These are phyloP conservation scores for Pezicula carpinea DNA, from an alignment of 2,329 filamentous ascomycete species.

Conservation along the genomic window DNA sequence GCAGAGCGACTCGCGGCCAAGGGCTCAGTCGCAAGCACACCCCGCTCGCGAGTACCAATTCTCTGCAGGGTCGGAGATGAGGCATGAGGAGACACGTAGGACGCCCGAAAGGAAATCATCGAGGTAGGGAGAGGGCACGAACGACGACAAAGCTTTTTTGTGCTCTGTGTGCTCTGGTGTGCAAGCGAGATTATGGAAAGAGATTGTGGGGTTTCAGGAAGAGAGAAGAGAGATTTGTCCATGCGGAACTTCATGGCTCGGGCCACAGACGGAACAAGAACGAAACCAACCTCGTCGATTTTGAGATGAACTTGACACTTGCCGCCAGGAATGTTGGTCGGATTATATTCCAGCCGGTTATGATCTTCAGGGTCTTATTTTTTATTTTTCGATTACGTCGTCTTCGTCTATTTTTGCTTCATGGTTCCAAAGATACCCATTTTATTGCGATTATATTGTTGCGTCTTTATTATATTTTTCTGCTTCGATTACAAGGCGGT, in stretches of 20 bases:
- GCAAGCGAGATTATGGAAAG: conserved; percentile 27
- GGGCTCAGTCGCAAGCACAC: conserved; percentile 12
- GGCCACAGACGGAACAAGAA: conserved; percentile 9
- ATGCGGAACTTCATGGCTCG: conserved; percentile 2
- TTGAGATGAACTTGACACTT: conserved; percentile 1
- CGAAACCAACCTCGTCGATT: conserved; percentile 13
- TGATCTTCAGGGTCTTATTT: background rate
- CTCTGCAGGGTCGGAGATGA: conserved; percentile 24
- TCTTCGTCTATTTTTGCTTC: conserved; percentile 10
- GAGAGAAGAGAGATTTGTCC: conserved; percentile 12
- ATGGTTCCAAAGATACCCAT: conserved; percentile 21
- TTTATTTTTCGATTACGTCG: conserved; percentile 8
- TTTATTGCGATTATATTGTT: conserved; percentile 10
- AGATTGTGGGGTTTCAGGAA: conserved; percentile 27
- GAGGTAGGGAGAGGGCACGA: conserved; percentile 13
- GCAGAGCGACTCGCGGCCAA: conserved; percentile 21
- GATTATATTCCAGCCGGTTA: background rate
- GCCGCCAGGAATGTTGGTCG: background rate
- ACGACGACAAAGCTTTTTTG: background rate
- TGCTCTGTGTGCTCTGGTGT: background rate
- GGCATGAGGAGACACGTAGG: conserved; percentile 22
- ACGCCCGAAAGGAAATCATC: conserved; percentile 20
- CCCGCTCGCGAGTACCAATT: conserved; percentile 14
- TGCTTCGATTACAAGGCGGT: background rate
- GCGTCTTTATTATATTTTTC: conserved; percentile 1